Percentiles rank a stretch among this genome's conserved stretches.
These are phyloP conservation scores for Vigna reflexopilosa DNA, from an alignment of 306 rosid species.

Conservation along the genomic window DNA sequence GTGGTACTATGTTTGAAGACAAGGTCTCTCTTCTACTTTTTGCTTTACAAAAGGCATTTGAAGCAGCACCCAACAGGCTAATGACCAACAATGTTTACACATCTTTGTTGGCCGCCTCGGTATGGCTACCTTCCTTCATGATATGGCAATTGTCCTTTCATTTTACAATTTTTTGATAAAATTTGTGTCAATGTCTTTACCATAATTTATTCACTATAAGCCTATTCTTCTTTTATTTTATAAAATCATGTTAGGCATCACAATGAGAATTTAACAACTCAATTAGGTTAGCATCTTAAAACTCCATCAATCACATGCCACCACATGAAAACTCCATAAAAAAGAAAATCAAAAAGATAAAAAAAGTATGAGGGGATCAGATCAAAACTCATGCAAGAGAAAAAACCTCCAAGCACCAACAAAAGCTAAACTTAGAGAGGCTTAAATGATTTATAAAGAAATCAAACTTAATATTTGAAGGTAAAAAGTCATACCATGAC, in stretches of 20 bases:
- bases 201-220: conserved; percentile 28
- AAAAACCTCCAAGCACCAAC: too few relatives aligned
- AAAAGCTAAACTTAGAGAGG: too few relatives aligned
- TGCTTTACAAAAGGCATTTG: conserved; percentile 95
- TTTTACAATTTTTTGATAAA: not conserved
- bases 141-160: conserved; percentile 1
- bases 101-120: conserved; percentile 96
- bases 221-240: conserved; percentile 7
- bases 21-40: conserved; percentile 89
- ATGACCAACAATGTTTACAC: conserved; percentile 89
- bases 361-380: too few relatives aligned
- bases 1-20: conserved; percentile 95
- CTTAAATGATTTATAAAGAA: too few relatives aligned
- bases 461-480: too few relatives aligned
- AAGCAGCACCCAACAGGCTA: conserved; percentile 93
- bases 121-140: conserved; percentile 56
- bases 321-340: too few relatives aligned
- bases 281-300: too few relatives aligned
- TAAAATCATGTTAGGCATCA: too few relatives aligned
- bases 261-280: too few relatives aligned
- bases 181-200: conserved; percentile 26
- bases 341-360: too few relatives aligned
- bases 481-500: not conserved
- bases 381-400: too few relatives aligned
- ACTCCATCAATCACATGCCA: too few relatives aligned